Percentiles rank a stretch among this genome's conserved stretches.
Evolutionary conservation across 306 rosid species (phyloP).

Genomic region (Hippophae tibetana): DNA sequence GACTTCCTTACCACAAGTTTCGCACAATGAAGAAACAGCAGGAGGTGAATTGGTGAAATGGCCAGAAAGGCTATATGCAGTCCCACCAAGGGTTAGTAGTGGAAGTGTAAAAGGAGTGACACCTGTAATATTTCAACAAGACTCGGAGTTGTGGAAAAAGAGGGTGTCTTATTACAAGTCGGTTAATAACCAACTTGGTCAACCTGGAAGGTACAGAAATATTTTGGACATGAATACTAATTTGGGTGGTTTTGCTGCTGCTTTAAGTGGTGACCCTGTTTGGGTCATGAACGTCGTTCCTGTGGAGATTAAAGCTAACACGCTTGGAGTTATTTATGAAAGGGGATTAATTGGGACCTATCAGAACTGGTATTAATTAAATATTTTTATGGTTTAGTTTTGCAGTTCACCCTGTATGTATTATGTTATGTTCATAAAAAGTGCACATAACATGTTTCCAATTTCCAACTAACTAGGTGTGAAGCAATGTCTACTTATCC

Average conservation of each 20-base stretch:
- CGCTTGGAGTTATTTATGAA: slow-evolving; percentile 68
- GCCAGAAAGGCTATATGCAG: slow-evolving; percentile 52
- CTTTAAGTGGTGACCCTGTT: slow-evolving; percentile 47
- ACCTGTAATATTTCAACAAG: slow-evolving; percentile 27
- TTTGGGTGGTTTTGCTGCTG: slow-evolving; percentile 81
- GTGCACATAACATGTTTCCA: not conserved
- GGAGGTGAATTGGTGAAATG: slow-evolving; percentile 57
- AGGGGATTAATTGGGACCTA: slow-evolving; percentile 74
- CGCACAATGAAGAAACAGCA: slow-evolving; percentile 38
- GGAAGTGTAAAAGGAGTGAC: slow-evolving; percentile 52
- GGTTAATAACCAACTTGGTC: slow-evolving; percentile 40
- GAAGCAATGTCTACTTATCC: slow-evolving; percentile 96
- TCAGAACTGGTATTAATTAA: slow-evolving; percentile 49
- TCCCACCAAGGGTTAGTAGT: slow-evolving; percentile 57
- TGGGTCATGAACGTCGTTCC: slow-evolving; percentile 97
- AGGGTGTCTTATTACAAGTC: slow-evolving; percentile 49
- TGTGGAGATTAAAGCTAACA: slow-evolving; percentile 38
- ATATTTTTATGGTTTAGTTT: not conserved
- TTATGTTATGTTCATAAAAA: not conserved
- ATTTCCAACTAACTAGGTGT: slow-evolving; percentile 44
- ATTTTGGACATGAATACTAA: slow-evolving; percentile 73
- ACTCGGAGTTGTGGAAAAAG: slow-evolving; percentile 53
- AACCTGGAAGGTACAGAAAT: slow-evolving; percentile 63
- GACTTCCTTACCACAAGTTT: slow-evolving; percentile 59
- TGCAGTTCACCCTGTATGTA: too few species aligned